A percentile compares a stretch with the other conserved stretches of the same genome.
These are phyloP conservation scores for Amylostereum chailletii DNA, from an alignment of 1,284 basidiomycete genomes.

Conservation along the genomic window DNA sequence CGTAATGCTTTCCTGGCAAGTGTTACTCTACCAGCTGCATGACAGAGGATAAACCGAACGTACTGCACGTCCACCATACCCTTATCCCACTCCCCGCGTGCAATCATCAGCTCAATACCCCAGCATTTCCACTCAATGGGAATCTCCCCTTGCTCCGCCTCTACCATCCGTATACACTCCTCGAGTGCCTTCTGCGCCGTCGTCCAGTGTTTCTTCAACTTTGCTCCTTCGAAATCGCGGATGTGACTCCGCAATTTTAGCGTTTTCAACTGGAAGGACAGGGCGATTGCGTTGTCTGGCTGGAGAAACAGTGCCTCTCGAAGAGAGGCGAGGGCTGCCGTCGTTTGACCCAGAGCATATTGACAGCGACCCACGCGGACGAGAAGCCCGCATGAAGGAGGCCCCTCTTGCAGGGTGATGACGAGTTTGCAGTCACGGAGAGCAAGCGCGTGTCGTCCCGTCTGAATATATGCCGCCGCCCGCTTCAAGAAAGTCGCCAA, in stretches of 20 bases:
- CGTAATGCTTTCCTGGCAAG: neutral
- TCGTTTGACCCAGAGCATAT: constrained; percentile 6
- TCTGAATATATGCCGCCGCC: constrained; percentile 5
- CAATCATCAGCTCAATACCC: constrained; percentile 11
- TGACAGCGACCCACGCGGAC: constrained; percentile 12
- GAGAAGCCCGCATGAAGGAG: neutral
- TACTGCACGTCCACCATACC: constrained; percentile 9
- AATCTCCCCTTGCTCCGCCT: constrained; percentile 7
- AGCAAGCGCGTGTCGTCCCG: constrained; percentile 4
- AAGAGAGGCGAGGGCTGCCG: constrained; percentile 9
- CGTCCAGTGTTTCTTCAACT: constrained; percentile 13
- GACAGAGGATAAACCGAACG: neutral
- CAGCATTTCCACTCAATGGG: constrained; percentile 12
- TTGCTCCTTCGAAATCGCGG: constrained; percentile 7
- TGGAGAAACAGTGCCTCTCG: constrained; percentile 9
- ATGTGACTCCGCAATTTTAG: constrained; percentile 8
- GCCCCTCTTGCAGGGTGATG: neutral
- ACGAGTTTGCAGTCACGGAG: constrained; percentile 12
- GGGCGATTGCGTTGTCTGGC: constrained; percentile 5
- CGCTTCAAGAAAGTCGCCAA: constrained; percentile 5
- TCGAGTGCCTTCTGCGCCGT: constrained; percentile 13
- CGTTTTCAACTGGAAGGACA: constrained; percentile 5
- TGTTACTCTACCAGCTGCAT: neutral
- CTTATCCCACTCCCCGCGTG: constrained; percentile 10
- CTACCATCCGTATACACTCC: constrained; percentile 7